These are phyloP conservation scores for Candida michaelii DNA, from an alignment of 805 yeast genomes.

Conservation along the genomic window DNA sequence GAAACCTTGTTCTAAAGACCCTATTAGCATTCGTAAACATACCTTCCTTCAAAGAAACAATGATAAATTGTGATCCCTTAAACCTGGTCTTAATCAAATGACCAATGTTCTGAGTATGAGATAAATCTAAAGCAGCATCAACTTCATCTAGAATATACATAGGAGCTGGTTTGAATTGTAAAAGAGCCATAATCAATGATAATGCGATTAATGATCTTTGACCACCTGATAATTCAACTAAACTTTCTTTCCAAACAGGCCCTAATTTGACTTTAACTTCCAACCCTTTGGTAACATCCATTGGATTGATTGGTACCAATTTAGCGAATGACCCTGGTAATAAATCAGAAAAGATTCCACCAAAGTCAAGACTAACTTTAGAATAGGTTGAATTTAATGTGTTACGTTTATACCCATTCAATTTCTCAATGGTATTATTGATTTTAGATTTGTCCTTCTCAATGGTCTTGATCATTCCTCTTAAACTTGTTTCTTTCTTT, in stretches of 20 bases:
- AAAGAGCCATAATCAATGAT: slow-evolving; percentile 84
- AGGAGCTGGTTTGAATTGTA: slow-evolving; percentile 97
- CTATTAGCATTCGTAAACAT: slow-evolving; percentile 97
- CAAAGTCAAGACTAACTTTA: slow-evolving; percentile 86
- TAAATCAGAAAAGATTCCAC: slow-evolving; percentile 82
- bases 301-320: slow-evolving; percentile 75
- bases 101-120: slow-evolving; percentile 97
- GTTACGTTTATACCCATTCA: slow-evolving; percentile 81
- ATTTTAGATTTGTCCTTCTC: slow-evolving; percentile 88
- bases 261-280: slow-evolving; percentile 91
- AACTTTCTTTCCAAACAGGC: slow-evolving; percentile 90
- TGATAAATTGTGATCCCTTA: slow-evolving; percentile 94
- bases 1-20: slow-evolving; percentile 89
- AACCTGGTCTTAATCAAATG: slow-evolving; percentile 92
- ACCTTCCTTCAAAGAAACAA: slow-evolving; percentile 95
- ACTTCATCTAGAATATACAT: slow-evolving; percentile 97
- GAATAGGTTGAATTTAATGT: slow-evolving; percentile 83
- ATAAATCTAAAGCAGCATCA: slow-evolving; percentile 95
- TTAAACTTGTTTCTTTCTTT: slow-evolving; percentile 76
- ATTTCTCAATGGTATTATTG: slow-evolving; percentile 77
- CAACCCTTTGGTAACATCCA: slow-evolving; percentile 84
- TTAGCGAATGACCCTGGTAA: slow-evolving; percentile 90
- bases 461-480: slow-evolving; percentile 79
- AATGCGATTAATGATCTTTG: slow-evolving; percentile 93
- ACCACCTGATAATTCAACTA: slow-evolving; percentile 95